Percentiles rank a stretch among this genome's conserved stretches.
Conservation (phyloP, 225 moss, liverwort and hornwort genomes). For the Climacium dendroides region DNA sequence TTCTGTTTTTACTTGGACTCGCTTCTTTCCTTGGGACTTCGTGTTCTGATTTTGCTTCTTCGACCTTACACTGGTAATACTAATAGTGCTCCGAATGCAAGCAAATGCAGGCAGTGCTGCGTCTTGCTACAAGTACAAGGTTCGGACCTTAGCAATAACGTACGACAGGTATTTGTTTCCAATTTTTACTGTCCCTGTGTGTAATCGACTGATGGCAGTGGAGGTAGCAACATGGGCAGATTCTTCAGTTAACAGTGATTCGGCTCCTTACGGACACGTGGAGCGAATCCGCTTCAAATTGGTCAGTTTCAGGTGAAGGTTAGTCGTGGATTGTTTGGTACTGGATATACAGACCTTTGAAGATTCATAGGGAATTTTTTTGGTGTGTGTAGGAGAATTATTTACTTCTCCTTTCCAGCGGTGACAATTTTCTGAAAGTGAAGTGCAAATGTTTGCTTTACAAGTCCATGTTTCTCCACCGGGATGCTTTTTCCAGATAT, state of each 20-base stretch:
- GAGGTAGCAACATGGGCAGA: background rate
- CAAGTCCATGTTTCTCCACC: background rate
- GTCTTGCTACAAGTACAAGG: conserved; percentile 1
- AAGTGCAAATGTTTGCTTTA: background rate
- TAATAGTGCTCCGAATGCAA: background rate
- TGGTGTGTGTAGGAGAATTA: background rate
- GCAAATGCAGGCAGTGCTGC: conserved; percentile 12
- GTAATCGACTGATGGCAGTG: background rate
- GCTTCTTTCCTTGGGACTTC: background rate
- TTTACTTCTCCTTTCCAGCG: background rate
- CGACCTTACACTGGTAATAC: background rate
- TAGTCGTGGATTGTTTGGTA: background rate
- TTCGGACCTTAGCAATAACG: background rate
- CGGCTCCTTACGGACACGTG: background rate
- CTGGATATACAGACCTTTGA: background rate
- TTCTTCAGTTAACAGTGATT: background rate
- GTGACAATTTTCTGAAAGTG: background rate
- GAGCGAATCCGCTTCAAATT: background rate
- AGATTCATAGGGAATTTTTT: background rate
- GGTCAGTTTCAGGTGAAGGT: background rate
- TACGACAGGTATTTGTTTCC: background rate
- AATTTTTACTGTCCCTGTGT: background rate
- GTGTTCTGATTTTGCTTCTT: background rate
- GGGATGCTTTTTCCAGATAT: background rate
- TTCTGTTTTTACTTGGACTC: background rate